Evolutionary conservation across 164 flowering plant species (phyloP).

Genomic region (Piper longum): DNA sequence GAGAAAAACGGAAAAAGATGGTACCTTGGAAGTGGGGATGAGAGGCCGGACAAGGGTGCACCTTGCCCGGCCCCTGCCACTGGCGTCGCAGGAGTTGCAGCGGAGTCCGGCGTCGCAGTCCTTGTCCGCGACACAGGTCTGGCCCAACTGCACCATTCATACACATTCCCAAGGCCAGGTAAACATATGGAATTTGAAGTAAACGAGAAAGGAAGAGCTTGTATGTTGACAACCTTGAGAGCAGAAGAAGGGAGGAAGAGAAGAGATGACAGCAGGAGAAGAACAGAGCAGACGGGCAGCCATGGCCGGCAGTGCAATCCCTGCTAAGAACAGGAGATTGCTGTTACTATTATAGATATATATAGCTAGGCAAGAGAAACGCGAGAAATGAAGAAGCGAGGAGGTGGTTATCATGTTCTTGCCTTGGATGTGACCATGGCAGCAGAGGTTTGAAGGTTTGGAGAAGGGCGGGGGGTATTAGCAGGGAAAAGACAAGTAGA

Average conservation of each 20-base stretch:
- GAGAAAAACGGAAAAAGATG: constrained; percentile 32
- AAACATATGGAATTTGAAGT: too few relatives aligned
- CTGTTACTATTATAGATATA: too few relatives aligned
- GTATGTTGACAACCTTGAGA: background rate
- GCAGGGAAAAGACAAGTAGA: too few relatives aligned
- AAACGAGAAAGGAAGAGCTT: too few relatives aligned
- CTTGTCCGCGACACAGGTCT: constrained; percentile 33
- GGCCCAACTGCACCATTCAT: constrained; percentile 27
- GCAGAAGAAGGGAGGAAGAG: background rate
- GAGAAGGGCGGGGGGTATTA: too few relatives aligned
- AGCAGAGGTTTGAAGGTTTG: too few relatives aligned
- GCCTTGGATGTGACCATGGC: too few relatives aligned
- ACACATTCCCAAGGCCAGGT: too few relatives aligned
- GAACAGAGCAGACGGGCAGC: background rate
- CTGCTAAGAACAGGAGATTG: background rate
- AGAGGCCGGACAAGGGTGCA: constrained; percentile 62
- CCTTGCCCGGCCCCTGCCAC: constrained; percentile 46
- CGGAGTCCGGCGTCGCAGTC: constrained; percentile 66
- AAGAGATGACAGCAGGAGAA: background rate
- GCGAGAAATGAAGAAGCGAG: too few relatives aligned
- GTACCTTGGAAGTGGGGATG: constrained; percentile 50
- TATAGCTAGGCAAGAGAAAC: too few relatives aligned
- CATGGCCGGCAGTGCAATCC: background rate
- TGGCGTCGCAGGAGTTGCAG: constrained; percentile 64
- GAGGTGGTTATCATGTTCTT: too few relatives aligned